phyloP scores from a whole-genome alignment of 2,329 filamentous ascomycete genomes.

The Fusarium nygamai region DNA sequence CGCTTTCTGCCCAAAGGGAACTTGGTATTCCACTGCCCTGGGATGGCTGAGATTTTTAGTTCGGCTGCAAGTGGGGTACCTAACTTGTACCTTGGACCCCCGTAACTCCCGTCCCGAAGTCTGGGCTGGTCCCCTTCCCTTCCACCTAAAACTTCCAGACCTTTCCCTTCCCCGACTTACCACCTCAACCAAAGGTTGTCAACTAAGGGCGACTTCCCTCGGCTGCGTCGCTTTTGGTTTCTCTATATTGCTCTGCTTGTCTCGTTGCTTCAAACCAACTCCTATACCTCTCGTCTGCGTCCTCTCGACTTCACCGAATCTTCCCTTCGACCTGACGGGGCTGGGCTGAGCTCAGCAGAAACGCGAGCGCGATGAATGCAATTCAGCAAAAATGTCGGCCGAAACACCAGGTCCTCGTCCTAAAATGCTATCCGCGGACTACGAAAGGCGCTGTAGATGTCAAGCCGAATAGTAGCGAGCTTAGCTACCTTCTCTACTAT shows the following conservation, averaged over 20 bases:
- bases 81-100: conserved; percentile 23
- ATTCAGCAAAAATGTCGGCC: conserved; percentile 79
- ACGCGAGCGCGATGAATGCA: conserved; percentile 64
- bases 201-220: conserved; percentile 28
- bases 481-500: conserved; percentile 97
- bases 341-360: conserved; percentile 35
- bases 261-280: neutral
- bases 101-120: conserved; percentile 27
- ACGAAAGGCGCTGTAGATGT: conserved; percentile 92
- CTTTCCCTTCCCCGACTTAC: conserved; percentile 28
- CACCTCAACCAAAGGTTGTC: conserved; percentile 21
- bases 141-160: conserved; percentile 27
- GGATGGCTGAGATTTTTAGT: conserved; percentile 24
- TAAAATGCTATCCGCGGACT: conserved; percentile 95
- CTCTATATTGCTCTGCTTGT: conserved; percentile 3
- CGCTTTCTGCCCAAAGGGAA: conserved; percentile 1
- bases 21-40: conserved; percentile 21
- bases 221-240: conserved; percentile 10
- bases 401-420: conserved; percentile 94
- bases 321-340: conserved; percentile 10
- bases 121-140: conserved; percentile 14
- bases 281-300: neutral
- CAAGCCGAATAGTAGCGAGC: conserved; percentile 94
- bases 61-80: conserved; percentile 20
- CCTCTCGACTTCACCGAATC: neutral